phyloP scores from a whole-genome alignment of 495 filamentous ascomycete species.

The Penicillium egyptiacum region DNA sequence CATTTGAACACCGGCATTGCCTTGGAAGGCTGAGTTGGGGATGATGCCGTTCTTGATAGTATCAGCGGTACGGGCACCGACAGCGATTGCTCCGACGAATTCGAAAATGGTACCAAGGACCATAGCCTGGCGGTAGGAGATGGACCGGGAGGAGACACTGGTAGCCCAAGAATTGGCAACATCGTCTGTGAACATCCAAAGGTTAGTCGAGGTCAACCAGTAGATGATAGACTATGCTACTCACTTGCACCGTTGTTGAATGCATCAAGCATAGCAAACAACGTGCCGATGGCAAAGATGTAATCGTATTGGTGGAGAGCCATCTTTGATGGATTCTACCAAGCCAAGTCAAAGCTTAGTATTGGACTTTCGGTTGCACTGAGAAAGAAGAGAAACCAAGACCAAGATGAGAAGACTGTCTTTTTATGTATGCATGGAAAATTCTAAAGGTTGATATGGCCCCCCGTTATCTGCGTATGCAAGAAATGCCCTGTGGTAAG shows the following conservation, averaged over 20 bases:
- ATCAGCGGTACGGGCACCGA: conserved; percentile 59
- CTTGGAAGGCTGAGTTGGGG: conserved; percentile 46
- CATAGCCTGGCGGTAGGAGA: conserved; percentile 69
- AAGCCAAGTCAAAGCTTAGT: conserved; percentile 4
- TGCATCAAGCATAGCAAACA: conserved; percentile 74
- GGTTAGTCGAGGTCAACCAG: background rate
- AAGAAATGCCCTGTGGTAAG: background rate
- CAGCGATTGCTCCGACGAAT: conserved; percentile 56
- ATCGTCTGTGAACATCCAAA: conserved; percentile 51
- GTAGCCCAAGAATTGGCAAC: conserved; percentile 77
- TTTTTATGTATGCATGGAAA: conserved; percentile 14
- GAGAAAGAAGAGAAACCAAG: conserved; percentile 6
- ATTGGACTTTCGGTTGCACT: conserved; percentile 8
- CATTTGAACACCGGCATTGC: conserved; percentile 59
- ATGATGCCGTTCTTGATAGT: conserved; percentile 63
- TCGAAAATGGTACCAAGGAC: conserved; percentile 66
- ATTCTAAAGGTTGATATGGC: background rate
- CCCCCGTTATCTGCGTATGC: background rate
- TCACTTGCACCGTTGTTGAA: conserved; percentile 68
- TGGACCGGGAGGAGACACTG: conserved; percentile 65
- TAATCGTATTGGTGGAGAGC: conserved; percentile 62
- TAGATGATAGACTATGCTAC: conserved; percentile 19
- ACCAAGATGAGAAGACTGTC: background rate
- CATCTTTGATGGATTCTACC: conserved; percentile 41
- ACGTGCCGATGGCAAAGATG: conserved; percentile 71